Base-by-base conservation (phyloP, 805 yeast species). In the Priceomyces medius region DNA sequence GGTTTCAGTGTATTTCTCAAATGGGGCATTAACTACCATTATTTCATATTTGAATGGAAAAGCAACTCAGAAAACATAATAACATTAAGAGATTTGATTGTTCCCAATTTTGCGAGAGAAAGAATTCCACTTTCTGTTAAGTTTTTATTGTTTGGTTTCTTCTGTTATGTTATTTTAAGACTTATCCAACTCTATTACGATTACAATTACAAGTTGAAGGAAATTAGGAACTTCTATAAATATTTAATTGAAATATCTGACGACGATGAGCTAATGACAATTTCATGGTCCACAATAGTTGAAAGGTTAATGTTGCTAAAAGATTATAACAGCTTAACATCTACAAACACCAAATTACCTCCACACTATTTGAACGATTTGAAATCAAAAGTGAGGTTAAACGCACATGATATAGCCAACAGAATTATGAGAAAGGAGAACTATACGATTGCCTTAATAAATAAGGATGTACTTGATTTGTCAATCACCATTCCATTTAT, bases 381-480 rank as follows among this genome's bases (percentile, higher is more conserved):
- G 44, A 82, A 78, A 45, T 80, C 89, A 1, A 85, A 85, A 54
- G 78, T 80, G 38, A 72, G 90, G 48, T 73, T 93, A 40, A 91
- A 87, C 55, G 96, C 98, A 3, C 97, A 90, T 60, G 93, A 85
- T 54, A 87, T 93, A 38, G 98, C 97, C 10, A 95, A 93, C 58
- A 72, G 99, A 44, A 85, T 93, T 42, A 90, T 93, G 99, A 73
- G 99, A 45, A 87, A 83, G 50, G 99, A 93, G 46, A 93, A 93
- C 58, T 93, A 90, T 60, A 74, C 89, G 73, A 88, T 93, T 56
- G 97, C 97, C 1, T 64, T 93, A 50, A 81, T 87, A 54, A 90
- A 88, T 62, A 86, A 82, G 50, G 80, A 85, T 44, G 67, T 91
- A 1, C 63, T 91, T 32, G 85, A 85, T 53, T 65, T 87, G 18